A percentile compares a stretch with the other conserved stretches of the same genome.
Evolutionary conservation across 2,329 filamentous ascomycete genomes (phyloP).

Genomic region (Diplodia sapinea): DNA sequence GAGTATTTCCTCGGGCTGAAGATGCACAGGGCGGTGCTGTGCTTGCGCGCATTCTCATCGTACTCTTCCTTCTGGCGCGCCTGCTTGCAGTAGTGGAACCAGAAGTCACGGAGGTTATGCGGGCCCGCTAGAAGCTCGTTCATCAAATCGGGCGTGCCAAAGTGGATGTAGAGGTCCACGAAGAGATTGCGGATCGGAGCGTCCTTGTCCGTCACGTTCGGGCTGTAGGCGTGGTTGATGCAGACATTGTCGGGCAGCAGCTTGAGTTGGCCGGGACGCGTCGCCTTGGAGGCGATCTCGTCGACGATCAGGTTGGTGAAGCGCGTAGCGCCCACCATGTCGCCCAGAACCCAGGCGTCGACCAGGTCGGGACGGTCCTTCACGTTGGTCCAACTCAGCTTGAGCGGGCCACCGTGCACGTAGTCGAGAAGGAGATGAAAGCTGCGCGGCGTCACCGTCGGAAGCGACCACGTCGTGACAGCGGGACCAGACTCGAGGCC

Average conservation of each 20-base stretch:
- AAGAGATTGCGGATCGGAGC: background rate
- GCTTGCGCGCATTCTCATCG: background rate
- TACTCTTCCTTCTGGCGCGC: background rate
- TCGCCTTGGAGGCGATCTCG: background rate
- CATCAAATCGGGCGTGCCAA: background rate
- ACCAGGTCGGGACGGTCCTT: slow-evolving; percentile 5
- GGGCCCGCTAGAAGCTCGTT: background rate
- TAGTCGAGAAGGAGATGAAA: slow-evolving; percentile 8
- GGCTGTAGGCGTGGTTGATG: slow-evolving; percentile 2
- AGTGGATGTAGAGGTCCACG: slow-evolving; percentile 21
- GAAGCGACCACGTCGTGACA: background rate
- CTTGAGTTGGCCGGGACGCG: background rate
- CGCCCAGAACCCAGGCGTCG: slow-evolving; percentile 3
- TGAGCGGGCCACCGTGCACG: background rate
- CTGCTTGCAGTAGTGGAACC: background rate
- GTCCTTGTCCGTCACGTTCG: background rate
- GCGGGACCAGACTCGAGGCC: background rate
- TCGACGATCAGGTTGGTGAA: slow-evolving; percentile 2
- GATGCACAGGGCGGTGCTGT: background rate
- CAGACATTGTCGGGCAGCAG: background rate
- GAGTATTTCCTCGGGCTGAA: background rate
- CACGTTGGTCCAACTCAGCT: slow-evolving; percentile 8
- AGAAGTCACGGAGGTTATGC: background rate
- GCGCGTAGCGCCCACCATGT: background rate
- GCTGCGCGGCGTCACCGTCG: background rate